Evolutionary conservation across 345 rosid genomes (phyloP).

Genomic region (Brassica napus): DNA sequence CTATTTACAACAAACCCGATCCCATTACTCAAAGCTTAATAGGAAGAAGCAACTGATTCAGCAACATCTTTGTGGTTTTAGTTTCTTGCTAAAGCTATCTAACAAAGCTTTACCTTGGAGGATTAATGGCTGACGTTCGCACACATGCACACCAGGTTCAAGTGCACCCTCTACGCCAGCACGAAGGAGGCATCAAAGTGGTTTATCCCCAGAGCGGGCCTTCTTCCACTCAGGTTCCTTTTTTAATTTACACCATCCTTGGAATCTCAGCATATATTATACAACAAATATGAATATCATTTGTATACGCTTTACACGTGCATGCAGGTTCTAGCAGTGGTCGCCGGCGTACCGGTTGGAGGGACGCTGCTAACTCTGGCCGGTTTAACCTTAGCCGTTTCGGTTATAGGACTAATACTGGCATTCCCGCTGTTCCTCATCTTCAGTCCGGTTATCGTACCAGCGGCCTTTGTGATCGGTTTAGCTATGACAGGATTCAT

Average conservation of each 20-base stretch:
- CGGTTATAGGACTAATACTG: conserved; percentile 59
- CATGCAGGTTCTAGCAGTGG: conserved; percentile 54
- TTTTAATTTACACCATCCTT: neutral
- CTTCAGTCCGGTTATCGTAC: conserved; percentile 79
- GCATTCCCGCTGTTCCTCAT: conserved; percentile 65
- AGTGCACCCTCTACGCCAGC: conserved; percentile 57
- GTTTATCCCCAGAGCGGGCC: conserved; percentile 46
- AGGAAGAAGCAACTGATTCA: neutral
- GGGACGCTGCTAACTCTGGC: conserved; percentile 67
- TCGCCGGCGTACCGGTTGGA: conserved; percentile 55
- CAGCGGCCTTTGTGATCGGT: conserved; percentile 58
- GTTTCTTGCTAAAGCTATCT: neutral
- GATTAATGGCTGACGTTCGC: conserved; percentile 57
- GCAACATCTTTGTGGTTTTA: neutral
- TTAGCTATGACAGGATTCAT: conserved; percentile 63
- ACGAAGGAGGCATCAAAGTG: conserved; percentile 43
- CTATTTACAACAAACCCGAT: conserved; percentile 24
- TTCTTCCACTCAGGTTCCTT: conserved; percentile 45
- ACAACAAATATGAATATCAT: neutral
- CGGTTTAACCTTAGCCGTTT: conserved; percentile 64
- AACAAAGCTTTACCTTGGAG: neutral
- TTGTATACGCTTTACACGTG: neutral
- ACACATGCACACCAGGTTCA: conserved; percentile 58
- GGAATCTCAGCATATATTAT: neutral
- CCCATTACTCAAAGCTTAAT: conserved; percentile 21